These are phyloP conservation scores for Colletotrichum sidae DNA, from an alignment of 2,329 filamentous ascomycete species.

Conservation along the genomic window DNA sequence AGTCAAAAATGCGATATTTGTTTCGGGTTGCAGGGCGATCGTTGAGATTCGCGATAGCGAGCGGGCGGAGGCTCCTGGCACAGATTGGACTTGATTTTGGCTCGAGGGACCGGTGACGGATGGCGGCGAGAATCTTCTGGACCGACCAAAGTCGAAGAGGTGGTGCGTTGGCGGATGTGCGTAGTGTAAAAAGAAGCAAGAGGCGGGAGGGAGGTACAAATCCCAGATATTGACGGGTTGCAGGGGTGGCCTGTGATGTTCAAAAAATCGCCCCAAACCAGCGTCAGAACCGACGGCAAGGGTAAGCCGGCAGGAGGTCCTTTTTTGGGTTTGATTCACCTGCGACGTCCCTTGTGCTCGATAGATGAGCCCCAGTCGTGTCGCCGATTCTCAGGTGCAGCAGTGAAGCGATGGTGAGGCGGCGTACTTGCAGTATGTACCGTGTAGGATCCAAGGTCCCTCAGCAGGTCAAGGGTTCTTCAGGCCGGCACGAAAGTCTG, in stretches of 20 bases:
- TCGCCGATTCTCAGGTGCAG: conserved; percentile 11
- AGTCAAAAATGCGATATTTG: conserved; percentile 5
- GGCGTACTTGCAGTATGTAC: neutral
- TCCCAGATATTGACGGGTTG: conserved; percentile 25
- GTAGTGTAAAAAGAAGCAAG: conserved; percentile 9
- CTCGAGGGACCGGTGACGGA: neutral
- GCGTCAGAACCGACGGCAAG: conserved; percentile 31
- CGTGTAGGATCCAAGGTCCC: neutral
- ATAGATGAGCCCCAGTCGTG: no score
- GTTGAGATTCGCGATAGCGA: neutral
- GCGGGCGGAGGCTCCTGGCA: no score
- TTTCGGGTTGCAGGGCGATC: neutral
- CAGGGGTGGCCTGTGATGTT: conserved; percentile 26
- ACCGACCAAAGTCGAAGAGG: conserved; percentile 1
- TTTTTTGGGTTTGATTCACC: conserved; percentile 1
- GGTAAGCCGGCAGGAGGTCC: conserved; percentile 4
- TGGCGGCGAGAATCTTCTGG: conserved; percentile 8
- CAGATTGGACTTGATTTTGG: no score
- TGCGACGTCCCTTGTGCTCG: no score
- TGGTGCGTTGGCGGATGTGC: neutral
- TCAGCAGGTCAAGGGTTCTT: conserved; percentile 16
- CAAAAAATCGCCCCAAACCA: conserved; percentile 24
- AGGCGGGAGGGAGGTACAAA: conserved; percentile 19
- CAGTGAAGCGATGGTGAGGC: conserved; percentile 6
- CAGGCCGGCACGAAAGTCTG: conserved; percentile 12